These are phyloP conservation scores for Barnettozyma sp. DNA, from an alignment of 805 yeast species.

Conservation along the genomic window DNA sequence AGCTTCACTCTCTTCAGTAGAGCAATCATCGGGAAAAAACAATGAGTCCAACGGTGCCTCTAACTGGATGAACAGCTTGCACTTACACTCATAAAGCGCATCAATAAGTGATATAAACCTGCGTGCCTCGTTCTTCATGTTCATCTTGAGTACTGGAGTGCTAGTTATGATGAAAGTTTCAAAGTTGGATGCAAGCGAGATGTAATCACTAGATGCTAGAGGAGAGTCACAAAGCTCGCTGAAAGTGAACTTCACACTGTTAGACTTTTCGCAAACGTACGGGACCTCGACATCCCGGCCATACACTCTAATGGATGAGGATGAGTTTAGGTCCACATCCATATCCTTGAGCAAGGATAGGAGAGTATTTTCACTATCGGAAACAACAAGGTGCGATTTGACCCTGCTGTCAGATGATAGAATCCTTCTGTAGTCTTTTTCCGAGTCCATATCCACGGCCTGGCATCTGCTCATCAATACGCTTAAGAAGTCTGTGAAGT, in stretches of 20 bases:
- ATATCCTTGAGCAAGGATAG: not conserved
- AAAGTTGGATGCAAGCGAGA: conserved; percentile 55
- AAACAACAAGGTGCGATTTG: conserved; percentile 33
- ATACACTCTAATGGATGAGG: conserved; percentile 41
- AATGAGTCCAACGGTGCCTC: conserved; percentile 44
- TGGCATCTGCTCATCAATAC: conserved; percentile 54
- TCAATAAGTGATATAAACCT: conserved; percentile 60
- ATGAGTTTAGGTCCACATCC: conserved; percentile 6
- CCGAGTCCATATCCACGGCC: conserved; percentile 54
- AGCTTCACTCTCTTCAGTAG: conserved; percentile 19
- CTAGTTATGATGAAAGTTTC: conserved; percentile 51
- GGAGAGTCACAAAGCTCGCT: conserved; percentile 48
- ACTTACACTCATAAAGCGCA: conserved; percentile 61
- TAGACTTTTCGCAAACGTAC: conserved; percentile 25
- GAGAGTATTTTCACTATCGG: conserved; percentile 16
- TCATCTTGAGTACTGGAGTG: conserved; percentile 51
- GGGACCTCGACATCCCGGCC: conserved; percentile 48
- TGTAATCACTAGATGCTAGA: conserved; percentile 62
- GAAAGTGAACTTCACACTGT: conserved; percentile 42
- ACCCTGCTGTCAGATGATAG: conserved; percentile 11
- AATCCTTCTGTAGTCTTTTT: conserved; percentile 46
- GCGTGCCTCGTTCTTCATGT: conserved; percentile 61
- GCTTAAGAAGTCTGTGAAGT: conserved; percentile 49
- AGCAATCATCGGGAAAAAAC: conserved; percentile 51
- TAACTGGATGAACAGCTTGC: conserved; percentile 48